Percentiles rank a stretch among this genome's conserved stretches.
Conservation (phyloP, 2,329 filamentous ascomycete genomes). For the Microascus cirrosus region DNA sequence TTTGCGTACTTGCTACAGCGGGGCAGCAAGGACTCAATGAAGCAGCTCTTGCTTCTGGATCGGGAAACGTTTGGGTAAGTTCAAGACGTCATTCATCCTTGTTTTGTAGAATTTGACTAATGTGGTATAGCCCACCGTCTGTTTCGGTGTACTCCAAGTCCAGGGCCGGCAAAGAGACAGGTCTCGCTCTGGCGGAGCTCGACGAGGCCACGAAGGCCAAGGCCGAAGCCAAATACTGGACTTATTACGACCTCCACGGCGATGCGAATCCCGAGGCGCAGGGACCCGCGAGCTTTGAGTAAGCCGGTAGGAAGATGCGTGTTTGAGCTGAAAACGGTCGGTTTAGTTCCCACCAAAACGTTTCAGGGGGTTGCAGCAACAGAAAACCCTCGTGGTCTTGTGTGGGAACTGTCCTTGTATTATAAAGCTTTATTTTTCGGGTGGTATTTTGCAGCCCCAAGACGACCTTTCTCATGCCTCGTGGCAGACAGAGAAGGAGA, state of each 20-base stretch:
- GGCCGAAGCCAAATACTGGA: constrained; percentile 38
- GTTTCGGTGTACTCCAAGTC: constrained; percentile 28
- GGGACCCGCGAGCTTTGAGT: constrained; percentile 42
- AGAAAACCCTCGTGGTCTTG: not conserved
- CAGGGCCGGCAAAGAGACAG: constrained; percentile 33
- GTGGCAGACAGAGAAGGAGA: not conserved
- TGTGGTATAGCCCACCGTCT: constrained; percentile 29
- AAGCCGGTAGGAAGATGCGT: constrained; percentile 5
- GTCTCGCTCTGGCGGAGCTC: constrained; percentile 27
- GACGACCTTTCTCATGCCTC: not conserved
- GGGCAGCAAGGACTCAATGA: constrained; percentile 73
- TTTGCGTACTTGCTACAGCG: constrained; percentile 75
- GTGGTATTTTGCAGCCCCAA: not conserved
- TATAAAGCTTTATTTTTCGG: not conserved
- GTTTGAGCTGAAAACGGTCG: not conserved
- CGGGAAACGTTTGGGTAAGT: constrained; percentile 75
- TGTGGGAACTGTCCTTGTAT: not conserved
- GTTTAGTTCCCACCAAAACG: not conserved
- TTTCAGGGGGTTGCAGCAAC: not conserved
- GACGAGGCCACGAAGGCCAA: constrained; percentile 38
- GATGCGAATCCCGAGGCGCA: constrained; percentile 34
- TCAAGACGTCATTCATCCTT: not conserved
- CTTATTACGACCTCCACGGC: constrained; percentile 40
- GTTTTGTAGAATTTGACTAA: constrained; percentile 2
- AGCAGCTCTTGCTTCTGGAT: constrained; percentile 75